Evolutionary conservation across 495 filamentous ascomycete genomes (phyloP), one percentile per base, ranked within the genome.

Genomic region (Elaphomyces granulatus): DNA sequence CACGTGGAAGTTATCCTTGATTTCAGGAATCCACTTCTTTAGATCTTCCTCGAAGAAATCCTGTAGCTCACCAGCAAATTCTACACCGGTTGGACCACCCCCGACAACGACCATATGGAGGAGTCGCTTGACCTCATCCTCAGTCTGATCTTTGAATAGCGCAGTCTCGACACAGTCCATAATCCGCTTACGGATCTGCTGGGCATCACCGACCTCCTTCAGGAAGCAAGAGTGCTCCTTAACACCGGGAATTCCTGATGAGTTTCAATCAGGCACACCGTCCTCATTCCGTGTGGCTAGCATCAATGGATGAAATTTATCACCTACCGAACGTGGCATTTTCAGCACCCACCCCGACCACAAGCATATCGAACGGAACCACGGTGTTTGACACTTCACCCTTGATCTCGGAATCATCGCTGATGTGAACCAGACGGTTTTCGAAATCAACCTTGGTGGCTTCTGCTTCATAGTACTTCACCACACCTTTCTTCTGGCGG

Each of bases 131-230:
- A 87, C 66, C 63, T 99, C 90, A 46, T 93, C 83, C 6, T 68
- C 67, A n/a, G 72, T 70, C 65, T 96, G 92, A 51, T 87, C 87
- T 75, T 95, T 96, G 80, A 99, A 96, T 55, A 81, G 86, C 32
- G 90, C 88, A 9, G 87, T 95, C 67, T 99, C 90, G 45, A 93
- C 83, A 56, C 92, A 96, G 68, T 99, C 92, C 90, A 99, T 96
- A 68, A 99, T 92, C 60, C 83, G 83, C 68, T 85, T 94, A 51
- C 90, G 85, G 53, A 99, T 96, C 47, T 77, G 72, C 60, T 96
- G 88, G 23, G 90, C 88, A 59, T 99, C 90, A 43, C 69, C 74
- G 46, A 99, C 92, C 64, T 99, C 90, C 73, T 96, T 96, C 52
- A 99, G 65, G 74, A 99, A 99, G 72, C 86, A 94, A 45, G 82